Percentiles rank a stretch among this genome's conserved stretches.
phyloP scores from a whole-genome alignment of 1,284 basidiomycete species.

The Filobasidium uniguttulatum region DNA sequence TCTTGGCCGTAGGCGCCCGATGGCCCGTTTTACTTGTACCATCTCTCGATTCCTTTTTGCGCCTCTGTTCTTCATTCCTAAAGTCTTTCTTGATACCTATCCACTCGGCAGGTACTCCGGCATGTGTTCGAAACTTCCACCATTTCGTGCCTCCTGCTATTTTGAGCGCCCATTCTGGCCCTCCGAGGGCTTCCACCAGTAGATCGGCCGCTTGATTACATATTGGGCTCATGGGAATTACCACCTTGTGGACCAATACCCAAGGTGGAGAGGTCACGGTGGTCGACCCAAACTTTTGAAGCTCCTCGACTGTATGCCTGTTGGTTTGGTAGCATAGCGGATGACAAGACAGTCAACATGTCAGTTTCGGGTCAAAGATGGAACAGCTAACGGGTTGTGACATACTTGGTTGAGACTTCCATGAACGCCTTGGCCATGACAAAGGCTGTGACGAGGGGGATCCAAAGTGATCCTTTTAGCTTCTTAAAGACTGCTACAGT shows the following conservation, averaged over 20 bases:
- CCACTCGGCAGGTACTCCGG: constrained; percentile 80
- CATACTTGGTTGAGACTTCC: constrained; percentile 42
- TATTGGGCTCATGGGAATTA: constrained; percentile 48
- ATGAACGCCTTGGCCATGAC: constrained; percentile 61
- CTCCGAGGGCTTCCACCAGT: constrained; percentile 70
- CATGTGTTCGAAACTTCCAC: constrained; percentile 82
- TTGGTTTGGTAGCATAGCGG: not conserved
- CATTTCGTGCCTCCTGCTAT: constrained; percentile 83
- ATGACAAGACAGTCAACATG: not conserved
- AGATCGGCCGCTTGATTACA: constrained; percentile 60
- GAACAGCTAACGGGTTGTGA: not conserved
- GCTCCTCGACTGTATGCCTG: constrained; percentile 66
- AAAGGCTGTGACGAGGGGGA: constrained; percentile 42
- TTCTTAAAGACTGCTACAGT: not conserved
- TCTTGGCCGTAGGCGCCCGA: too few relatives aligned
- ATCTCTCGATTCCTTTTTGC: constrained; percentile 11
- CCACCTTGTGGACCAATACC: constrained; percentile 61
- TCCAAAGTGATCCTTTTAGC: constrained; percentile 3
- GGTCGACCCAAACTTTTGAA: constrained; percentile 73
- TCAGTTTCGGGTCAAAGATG: not conserved
- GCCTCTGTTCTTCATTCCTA: constrained; percentile 25
- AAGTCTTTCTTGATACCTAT: constrained; percentile 50
- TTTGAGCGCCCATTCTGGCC: constrained; percentile 56
- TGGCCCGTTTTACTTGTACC: too few relatives aligned
- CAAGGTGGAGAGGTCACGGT: constrained; percentile 77